phyloP scores from a whole-genome alignment of 2,329 filamentous ascomycete species.

The Claviceps humidiphila region DNA sequence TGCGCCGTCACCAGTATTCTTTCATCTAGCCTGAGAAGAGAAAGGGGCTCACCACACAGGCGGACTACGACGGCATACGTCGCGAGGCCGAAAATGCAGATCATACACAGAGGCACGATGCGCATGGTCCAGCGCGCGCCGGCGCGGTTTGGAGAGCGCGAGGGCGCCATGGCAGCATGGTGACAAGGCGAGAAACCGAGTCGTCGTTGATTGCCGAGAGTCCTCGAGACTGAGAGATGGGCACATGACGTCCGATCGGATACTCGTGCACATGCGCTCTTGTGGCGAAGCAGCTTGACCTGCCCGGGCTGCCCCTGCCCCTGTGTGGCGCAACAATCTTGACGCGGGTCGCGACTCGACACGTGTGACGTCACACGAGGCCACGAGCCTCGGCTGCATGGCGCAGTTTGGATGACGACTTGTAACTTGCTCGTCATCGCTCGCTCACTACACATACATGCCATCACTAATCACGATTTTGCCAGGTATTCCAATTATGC shows the following conservation, averaged over 20 bases:
- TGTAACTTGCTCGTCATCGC: too few relatives aligned
- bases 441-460: too few relatives aligned
- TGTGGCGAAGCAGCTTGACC: not conserved
- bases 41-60: not conserved
- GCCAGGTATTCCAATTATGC: too few relatives aligned
- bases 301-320: too few relatives aligned
- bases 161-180: constrained; percentile 20
- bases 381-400: too few relatives aligned
- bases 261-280: too few relatives aligned
- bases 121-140: constrained; percentile 28
- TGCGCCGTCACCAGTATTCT: not conserved
- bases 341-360: too few relatives aligned
- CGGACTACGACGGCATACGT: constrained; percentile 53
- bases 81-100: constrained; percentile 52
- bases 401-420: too few relatives aligned
- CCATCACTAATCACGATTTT: too few relatives aligned
- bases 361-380: too few relatives aligned
- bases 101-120: constrained; percentile 56
- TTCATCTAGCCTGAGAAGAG: not conserved
- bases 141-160: constrained; percentile 15
- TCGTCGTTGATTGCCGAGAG: not conserved
- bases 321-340: too few relatives aligned
- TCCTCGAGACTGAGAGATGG: not conserved
- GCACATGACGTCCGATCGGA: not conserved
- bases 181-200: constrained; percentile 6